These are phyloP conservation scores for Globisporangium paroecandrum DNA, from an alignment of 352 stramenopile species.

Conservation along the genomic window DNA sequence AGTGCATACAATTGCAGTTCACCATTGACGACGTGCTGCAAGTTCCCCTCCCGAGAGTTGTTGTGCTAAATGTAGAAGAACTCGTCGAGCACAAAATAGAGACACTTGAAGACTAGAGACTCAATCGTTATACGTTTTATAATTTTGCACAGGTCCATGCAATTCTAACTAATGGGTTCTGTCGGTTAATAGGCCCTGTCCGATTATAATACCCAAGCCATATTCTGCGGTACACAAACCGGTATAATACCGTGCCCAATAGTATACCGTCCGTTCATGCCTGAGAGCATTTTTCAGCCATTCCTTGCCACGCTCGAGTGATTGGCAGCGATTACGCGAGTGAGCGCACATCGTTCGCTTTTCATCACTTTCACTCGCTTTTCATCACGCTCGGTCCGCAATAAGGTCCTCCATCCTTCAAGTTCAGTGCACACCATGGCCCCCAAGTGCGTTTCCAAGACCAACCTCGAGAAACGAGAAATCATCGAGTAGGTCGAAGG, in stretches of 20 bases:
- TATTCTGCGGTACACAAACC: neutral
- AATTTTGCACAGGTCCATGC: no score
- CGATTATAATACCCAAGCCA: neutral
- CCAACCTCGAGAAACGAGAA: conserved; percentile 16
- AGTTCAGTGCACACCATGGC: conserved; percentile 6
- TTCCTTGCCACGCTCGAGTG: neutral
- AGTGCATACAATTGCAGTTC: no score
- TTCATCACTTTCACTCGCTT: neutral
- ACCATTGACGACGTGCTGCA: no score
- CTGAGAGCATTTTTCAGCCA: neutral
- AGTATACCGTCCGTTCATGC: neutral
- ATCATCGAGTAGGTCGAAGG: conserved; percentile 19
- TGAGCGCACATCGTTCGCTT: neutral
- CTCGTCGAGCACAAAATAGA: no score
- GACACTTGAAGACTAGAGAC: no score
- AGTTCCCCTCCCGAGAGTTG: no score
- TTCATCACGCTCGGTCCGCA: conserved; percentile 3
- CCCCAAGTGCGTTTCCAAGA: conserved; percentile 11
- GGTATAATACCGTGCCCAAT: neutral
- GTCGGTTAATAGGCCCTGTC: neutral
- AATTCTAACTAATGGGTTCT: neutral
- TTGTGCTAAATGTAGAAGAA: no score
- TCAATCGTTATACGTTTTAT: no score
- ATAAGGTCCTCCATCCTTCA: neutral
- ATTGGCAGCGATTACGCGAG: neutral